Conservation (phyloP, 306 rosid species). For the Casuarina equisetifolia region DNA sequence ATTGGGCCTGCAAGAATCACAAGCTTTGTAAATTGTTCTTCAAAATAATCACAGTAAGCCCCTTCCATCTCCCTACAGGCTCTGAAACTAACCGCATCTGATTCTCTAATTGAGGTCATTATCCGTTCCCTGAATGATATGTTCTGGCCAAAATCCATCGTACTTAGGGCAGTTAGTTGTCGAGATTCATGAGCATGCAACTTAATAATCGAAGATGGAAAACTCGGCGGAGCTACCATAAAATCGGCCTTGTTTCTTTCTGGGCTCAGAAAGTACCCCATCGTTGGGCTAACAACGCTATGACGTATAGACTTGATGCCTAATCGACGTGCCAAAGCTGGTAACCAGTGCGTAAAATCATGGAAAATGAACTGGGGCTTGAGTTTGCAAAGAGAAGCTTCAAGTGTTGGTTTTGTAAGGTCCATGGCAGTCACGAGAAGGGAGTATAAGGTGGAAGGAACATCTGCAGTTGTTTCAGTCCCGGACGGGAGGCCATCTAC, state of each 20-base stretch:
- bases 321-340: slow-evolving; percentile 3
- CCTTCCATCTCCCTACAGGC: not conserved
- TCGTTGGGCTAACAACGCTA: slow-evolving; percentile 19
- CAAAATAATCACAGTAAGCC: no score
- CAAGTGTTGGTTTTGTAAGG: slow-evolving; percentile 1
- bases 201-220: no score
- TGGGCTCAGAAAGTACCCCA: not conserved
- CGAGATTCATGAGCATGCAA: no score
- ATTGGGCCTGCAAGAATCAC: no score
- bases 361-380: slow-evolving; percentile 26
- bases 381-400: not conserved
- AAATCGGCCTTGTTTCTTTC: no score
- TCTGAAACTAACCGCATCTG: slow-evolving; percentile 55
- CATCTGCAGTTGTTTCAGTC: slow-evolving; percentile 39
- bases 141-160: slow-evolving; percentile 29
- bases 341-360: slow-evolving; percentile 31
- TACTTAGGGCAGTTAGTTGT: no score
- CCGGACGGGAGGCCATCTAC: slow-evolving; percentile 35
- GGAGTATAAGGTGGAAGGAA: slow-evolving; percentile 23
- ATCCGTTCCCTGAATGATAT: slow-evolving; percentile 34
- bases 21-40: no score
- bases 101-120: slow-evolving; percentile 11
- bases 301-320: slow-evolving; percentile 24
- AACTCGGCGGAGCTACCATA: no score
- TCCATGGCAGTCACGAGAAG: slow-evolving; percentile 40